Base-by-base conservation (phyloP, 179 eudicot species). In the Silene noctiflora region DNA sequence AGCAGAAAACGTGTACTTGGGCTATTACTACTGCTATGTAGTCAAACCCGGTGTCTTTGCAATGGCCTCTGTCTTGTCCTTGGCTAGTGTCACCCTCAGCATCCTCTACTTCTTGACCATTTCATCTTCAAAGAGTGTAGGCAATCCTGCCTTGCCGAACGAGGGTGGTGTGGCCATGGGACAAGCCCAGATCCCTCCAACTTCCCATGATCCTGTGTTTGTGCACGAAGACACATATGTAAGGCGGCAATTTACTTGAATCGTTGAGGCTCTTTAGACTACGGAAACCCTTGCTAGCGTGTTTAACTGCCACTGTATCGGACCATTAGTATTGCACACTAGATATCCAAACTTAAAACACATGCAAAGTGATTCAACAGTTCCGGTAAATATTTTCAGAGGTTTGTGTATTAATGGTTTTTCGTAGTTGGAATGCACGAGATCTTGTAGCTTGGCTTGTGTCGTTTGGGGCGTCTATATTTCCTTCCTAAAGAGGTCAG, bases 171-270 rank as follows among this genome's bases (percentile, higher is more conserved):
- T 94, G 75, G 96, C 91, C 22, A 91, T 94, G 97, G 96, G 94
- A 70, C 98, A 89, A 21, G 90, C 98, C 17, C 90, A 91, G 69
- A 71, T 89, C 58, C 91, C 97, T 53, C 87, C 89, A 12, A 75
- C 72, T 55, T 48, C 91, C 46, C 88, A 88, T 58, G 90, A 81
- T 56, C 97, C 98, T 0, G 95, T 91, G 7, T 94, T 94, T 66
- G 96, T 93, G 80, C 98, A 92, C 67, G 94, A 94, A 85, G 98
- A 94, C 82, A 92, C 98, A 9, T 94, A 94, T 69, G 82, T 83
- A 67, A 92, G 98, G 76, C 90, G 98, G 24, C 96, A 89, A 62
- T 81, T 87, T 48, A 72, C 91, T 71, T 90, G 77, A 84, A 77
- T 25, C 7, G 25, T 53, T 65, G 25, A 31, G 73, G 16, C 29